A percentile compares a stretch with the other conserved stretches of the same genome.
phyloP scores from a whole-genome alignment of 169 alveolate species.

The Babesia bovis region DNA sequence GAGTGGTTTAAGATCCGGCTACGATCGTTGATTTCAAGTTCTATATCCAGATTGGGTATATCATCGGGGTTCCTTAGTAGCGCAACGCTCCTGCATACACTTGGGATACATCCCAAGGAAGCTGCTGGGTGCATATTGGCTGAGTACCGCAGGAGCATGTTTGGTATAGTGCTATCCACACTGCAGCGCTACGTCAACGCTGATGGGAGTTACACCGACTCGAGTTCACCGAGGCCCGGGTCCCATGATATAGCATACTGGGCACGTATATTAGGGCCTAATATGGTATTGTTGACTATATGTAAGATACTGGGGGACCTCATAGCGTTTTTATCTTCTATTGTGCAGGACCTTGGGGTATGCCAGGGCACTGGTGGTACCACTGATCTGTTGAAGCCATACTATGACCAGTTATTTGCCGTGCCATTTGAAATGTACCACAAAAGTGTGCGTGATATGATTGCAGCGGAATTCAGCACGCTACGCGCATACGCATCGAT shows the following conservation, averaged over 20 bases:
- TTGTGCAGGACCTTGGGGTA: neutral
- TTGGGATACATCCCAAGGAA: neutral
- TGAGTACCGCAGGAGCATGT: constrained; percentile 15
- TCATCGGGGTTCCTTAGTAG: neutral
- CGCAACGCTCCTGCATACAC: neutral
- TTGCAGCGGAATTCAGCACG: constrained; percentile 12
- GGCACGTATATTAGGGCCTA: constrained; percentile 38
- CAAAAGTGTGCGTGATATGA: neutral
- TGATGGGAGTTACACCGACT: neutral
- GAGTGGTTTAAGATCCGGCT: constrained; percentile 12
- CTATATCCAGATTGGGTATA: neutral
- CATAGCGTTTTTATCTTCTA: constrained; percentile 9
- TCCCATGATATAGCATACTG: constrained; percentile 1
- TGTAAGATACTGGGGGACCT: constrained; percentile 48
- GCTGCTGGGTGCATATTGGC: constrained; percentile 7
- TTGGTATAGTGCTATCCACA: constrained; percentile 8
- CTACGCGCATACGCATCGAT: constrained; percentile 18
- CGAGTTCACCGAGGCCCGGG: neutral
- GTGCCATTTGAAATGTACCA: neutral
- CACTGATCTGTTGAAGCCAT: neutral
- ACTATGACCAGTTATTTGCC: neutral
- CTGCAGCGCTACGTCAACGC: constrained; percentile 15
- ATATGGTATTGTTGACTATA: constrained; percentile 23
- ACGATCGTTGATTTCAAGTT: neutral
- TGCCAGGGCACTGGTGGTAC: neutral